Evolutionary conservation across 2,329 filamentous ascomycete genomes (phyloP), one percentile per base, ranked within the genome.

Genomic region (Calonectria ilicicola): DNA sequence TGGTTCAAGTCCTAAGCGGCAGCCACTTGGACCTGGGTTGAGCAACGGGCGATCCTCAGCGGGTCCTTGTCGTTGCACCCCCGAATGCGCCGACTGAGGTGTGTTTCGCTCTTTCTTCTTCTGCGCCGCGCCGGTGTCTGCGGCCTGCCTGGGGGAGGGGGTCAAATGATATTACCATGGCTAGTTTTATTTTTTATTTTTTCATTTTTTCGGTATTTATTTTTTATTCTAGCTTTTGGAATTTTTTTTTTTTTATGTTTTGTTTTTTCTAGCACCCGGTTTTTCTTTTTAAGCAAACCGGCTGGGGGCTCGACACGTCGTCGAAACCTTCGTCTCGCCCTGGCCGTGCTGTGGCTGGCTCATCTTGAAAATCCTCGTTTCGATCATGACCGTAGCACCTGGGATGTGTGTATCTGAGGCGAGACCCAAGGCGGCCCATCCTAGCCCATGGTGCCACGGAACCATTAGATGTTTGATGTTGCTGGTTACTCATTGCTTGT

Each of bases 211-310:
- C 21, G 17, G 49, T 23, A 27, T 60, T 38, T 65, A 47, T 65
- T 58, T 60, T 47, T 29, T 69, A 44, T 29, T 38, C 17, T 51
- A 40, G 44, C 44, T 49, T 19, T 38, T 65, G 26, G 40, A 19
- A 21, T 40, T 56, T 56, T 67, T 68, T 40, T 56, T 56, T 67
- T 68, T 42, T 49, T 69, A 26, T 44, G n/a, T 69, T 63, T 53
- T 21, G 5, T 53, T 44, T 51, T 66, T 47, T 53, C 23, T 23
- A 49, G 40, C 53, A 60, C 53, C 21, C 32, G 40, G 53, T 60
- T 60, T 65, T 69, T 73, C 75, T 68, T 70, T 68, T 46, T 49
- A 26, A 53, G 58, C 49, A 46, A 49, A 42, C 64, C 62, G 62
- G 21, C 40, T 44, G 62, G 27, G 64, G 35, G 64, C 64, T 68